Conservation (phyloP, 441 rosid genomes). For the Bocquillonia castaneifolia region DNA sequence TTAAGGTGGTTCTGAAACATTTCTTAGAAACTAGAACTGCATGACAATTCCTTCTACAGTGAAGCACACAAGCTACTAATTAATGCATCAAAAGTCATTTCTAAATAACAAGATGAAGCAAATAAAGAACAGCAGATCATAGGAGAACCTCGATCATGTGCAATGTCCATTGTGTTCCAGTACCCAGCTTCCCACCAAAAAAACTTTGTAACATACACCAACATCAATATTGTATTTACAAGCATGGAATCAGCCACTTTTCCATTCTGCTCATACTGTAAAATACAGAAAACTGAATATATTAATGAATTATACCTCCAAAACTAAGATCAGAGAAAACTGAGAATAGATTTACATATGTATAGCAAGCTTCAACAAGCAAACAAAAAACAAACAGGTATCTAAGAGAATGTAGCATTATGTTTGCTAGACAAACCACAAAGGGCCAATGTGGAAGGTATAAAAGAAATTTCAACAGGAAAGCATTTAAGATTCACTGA, state of each 20-base stretch:
- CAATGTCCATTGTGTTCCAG: conserved; percentile 98
- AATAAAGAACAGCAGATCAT: conserved; percentile 5
- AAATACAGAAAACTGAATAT: conserved; percentile 19
- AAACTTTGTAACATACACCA: conserved; percentile 84
- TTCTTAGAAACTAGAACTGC: not conserved
- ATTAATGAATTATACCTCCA: not conserved
- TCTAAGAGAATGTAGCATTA: not conserved
- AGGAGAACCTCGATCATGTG: conserved; percentile 87
- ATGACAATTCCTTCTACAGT: not conserved
- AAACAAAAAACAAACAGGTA: not conserved
- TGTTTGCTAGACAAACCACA: not conserved
- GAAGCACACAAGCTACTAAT: not conserved
- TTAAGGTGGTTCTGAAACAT: not conserved
- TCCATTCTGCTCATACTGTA: conserved; percentile 78
- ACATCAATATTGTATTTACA: conserved; percentile 84
- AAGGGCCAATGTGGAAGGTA: not conserved
- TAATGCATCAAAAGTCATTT: not conserved
- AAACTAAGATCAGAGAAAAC: conserved; percentile 13
- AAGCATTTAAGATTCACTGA: not conserved
- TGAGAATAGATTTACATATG: not conserved
- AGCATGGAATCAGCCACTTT: conserved; percentile 86
- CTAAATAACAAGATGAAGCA: not conserved
- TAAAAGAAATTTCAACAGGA: not conserved
- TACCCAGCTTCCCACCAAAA: conserved; percentile 99
- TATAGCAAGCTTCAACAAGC: conserved; percentile 3